Percentiles rank a stretch among this genome's conserved stretches.
These are phyloP conservation scores for Pulveroboletus sp. DNA, from an alignment of 768 basidiomycete genomes.

Conservation along the genomic window DNA sequence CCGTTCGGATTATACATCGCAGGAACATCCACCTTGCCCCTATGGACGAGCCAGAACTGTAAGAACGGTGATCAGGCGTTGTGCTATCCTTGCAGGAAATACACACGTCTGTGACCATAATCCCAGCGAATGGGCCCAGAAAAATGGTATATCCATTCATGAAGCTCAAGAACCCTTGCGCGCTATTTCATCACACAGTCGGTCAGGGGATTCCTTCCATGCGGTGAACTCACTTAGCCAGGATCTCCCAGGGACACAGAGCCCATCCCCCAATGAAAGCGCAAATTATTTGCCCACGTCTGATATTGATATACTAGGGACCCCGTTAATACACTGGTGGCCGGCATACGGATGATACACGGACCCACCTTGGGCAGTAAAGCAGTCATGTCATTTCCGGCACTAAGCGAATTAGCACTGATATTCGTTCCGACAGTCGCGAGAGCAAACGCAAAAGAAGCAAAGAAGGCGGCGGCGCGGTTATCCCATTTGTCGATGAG, in stretches of 20 bases:
- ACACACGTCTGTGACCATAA: slow-evolving; percentile 58
- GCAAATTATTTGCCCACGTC: slow-evolving; percentile 73
- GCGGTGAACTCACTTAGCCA: slow-evolving; percentile 36
- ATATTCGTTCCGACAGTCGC: slow-evolving; percentile 39
- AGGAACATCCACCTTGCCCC: slow-evolving; percentile 69
- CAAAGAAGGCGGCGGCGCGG: slow-evolving; percentile 82
- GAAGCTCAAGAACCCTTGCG: slow-evolving; percentile 66
- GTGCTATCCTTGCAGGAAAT: neutral
- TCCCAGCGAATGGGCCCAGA: slow-evolving; percentile 78
- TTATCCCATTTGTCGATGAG: slow-evolving; percentile 82
- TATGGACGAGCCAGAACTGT: slow-evolving; percentile 77
- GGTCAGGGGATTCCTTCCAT: neutral
- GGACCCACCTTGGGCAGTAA: slow-evolving; percentile 59
- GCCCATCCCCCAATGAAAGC: slow-evolving; percentile 82
- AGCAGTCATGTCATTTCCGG: slow-evolving; percentile 83
- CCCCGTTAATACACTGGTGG: neutral
- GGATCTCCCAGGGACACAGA: slow-evolving; percentile 83
- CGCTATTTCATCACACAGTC: slow-evolving; percentile 25
- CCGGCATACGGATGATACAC: neutral
- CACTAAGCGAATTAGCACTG: slow-evolving; percentile 59
- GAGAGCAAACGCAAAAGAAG: slow-evolving; percentile 60
- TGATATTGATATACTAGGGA: slow-evolving; percentile 55
- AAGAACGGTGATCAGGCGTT: slow-evolving; percentile 1
- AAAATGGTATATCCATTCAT: slow-evolving; percentile 86
- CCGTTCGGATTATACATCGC: slow-evolving; percentile 80